Base-by-base conservation (phyloP, 495 filamentous ascomycete species). In the Trichoderma orchidacearum region DNA sequence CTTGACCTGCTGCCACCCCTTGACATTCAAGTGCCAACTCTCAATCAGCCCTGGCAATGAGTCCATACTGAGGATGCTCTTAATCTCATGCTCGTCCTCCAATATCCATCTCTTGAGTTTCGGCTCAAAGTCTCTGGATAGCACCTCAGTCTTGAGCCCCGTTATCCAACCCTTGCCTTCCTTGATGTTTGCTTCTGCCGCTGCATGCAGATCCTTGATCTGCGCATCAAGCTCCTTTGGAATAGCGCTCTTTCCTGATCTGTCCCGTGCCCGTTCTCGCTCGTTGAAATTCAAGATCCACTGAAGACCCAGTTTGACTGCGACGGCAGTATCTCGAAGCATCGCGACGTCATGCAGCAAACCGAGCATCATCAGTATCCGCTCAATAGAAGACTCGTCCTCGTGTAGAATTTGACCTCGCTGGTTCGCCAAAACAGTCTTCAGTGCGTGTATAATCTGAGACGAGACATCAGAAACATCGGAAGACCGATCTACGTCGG, bases 41-140 rank as follows among this genome's bases (percentile, higher is more conserved):
- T 72, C 71, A 51, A 71, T 59, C 58, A 75, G 58, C 1, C 69
- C 67, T 28, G 64, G 70, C 71, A 71, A 74, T 30, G 70, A 68
- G 61, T 76, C 71, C 32, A 68, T 63, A 3, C 25, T 60, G 1
- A 59, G 53, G 53, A 64, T 58, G 5, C 64, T 62, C 8, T 58
- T 59, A 2, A 72, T 61, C 5, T 64, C 56, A 21, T 65, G 55
- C 34, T 60, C 58, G 13, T 66, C 64, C 5, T 53, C 51, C 15
- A 53, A 32, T 13, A 53, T 13, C 51, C 51, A 53, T 18, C 27
- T 53, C 12, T 32, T 50, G 1, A 66, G 54, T 30, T 30, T 21
- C 3, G 23, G 12, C 36, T 29, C 15, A 45, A 56, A 50, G 28
- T 48, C 55, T 21, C 30, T 21, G 0, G 28, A 30, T 28, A 30